phyloP scores from a whole-genome alignment of 257 asterid genomes.

The Leptodermis oblonga region DNA sequence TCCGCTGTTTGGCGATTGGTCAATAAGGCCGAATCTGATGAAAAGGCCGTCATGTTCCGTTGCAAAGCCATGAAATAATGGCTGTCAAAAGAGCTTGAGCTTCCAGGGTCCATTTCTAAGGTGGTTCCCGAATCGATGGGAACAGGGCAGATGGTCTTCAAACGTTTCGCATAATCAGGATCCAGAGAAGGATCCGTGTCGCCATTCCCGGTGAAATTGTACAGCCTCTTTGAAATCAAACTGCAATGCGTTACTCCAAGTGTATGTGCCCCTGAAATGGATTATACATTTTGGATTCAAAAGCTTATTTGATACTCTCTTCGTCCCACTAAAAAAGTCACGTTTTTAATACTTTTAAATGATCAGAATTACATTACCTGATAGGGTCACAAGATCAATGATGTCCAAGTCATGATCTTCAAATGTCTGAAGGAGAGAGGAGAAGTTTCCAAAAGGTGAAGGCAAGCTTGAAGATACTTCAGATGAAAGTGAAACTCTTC shows the following conservation, averaged over 20 bases:
- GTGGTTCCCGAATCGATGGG: slow-evolving; percentile 26
- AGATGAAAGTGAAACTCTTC: slow-evolving; percentile 29
- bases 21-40: slow-evolving; percentile 52
- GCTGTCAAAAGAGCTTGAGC: slow-evolving; percentile 34
- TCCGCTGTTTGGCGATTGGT: slow-evolving; percentile 20
- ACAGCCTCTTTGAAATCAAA: slow-evolving; percentile 20
- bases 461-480: slow-evolving; percentile 40
- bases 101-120: slow-evolving; percentile 48
- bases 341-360: no score
- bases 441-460: slow-evolving; percentile 36
- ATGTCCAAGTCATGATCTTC: slow-evolving; percentile 30
- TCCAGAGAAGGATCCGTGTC: slow-evolving; percentile 25
- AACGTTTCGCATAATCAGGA: slow-evolving; percentile 16
- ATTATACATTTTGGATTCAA: not conserved
- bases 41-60: slow-evolving; percentile 36
- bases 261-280: slow-evolving; percentile 30
- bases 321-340: no score
- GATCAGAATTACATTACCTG: slow-evolving; percentile 26
- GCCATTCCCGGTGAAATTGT: slow-evolving; percentile 29
- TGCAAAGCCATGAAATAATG: slow-evolving; percentile 33
- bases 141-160: slow-evolving; percentile 26
- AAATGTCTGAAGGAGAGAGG: slow-evolving; percentile 32
- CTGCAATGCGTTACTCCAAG: slow-evolving; percentile 29
- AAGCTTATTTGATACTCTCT: not conserved
- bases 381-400: slow-evolving; percentile 47